These are phyloP conservation scores for Sugiyamaella chiloensis DNA, from an alignment of 805 yeast species.

Conservation along the genomic window DNA sequence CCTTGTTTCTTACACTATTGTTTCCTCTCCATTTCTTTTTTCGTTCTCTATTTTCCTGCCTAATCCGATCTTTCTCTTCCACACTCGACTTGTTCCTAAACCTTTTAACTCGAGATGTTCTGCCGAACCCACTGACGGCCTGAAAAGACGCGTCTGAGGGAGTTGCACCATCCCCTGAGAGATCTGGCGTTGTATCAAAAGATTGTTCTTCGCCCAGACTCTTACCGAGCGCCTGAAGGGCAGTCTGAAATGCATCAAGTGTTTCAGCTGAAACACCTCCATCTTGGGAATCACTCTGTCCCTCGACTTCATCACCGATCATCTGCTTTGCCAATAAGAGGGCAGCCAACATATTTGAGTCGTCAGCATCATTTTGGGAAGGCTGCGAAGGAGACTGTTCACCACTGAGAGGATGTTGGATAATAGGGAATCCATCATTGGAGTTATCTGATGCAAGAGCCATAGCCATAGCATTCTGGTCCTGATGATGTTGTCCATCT, in stretches of 20 bases:
- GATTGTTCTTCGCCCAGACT: constrained; percentile 10
- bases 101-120: neutral
- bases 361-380: constrained; percentile 5
- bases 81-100: constrained; percentile 24
- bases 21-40: constrained; percentile 82
- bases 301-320: constrained; percentile 22
- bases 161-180: neutral
- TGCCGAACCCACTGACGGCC: neutral
- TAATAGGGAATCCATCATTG: neutral
- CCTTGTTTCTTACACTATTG: constrained; percentile 77
- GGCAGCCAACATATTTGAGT: constrained; percentile 31
- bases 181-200: neutral
- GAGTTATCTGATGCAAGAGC: neutral
- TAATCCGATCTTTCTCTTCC: constrained; percentile 51
- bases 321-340: constrained; percentile 36
- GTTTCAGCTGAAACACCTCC: constrained; percentile 20
- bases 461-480: neutral
- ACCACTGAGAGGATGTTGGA: neutral
- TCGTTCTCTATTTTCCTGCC: constrained; percentile 69
- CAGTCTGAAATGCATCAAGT: constrained; percentile 28
- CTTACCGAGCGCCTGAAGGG: constrained; percentile 23
- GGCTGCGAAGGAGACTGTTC: constrained; percentile 2
- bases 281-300: constrained; percentile 3
- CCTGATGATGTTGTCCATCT: neutral
- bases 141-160: neutral